Evolutionary conservation across 192 early-diverging fungal species (phyloP).

Genomic region (Podila clonocystis): DNA sequence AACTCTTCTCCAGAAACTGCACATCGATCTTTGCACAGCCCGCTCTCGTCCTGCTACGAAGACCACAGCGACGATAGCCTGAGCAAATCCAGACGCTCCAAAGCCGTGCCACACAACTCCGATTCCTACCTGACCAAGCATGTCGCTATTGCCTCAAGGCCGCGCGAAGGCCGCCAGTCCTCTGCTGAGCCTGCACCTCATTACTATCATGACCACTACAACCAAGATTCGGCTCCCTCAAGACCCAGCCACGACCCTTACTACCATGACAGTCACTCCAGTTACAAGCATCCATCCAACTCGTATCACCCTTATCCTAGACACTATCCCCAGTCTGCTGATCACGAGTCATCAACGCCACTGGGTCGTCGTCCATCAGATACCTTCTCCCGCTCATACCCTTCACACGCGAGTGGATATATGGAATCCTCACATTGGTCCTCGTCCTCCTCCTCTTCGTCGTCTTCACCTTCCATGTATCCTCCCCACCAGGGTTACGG

Average conservation of each 20-base stretch:
- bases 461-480: background rate
- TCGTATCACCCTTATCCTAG: background rate
- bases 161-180: too few relatives aligned
- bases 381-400: background rate
- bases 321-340: background rate
- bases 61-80: constrained; percentile 32
- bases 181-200: background rate
- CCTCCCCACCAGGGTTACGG: too few relatives aligned
- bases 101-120: background rate
- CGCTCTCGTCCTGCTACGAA: constrained; percentile 31
- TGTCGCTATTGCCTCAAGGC: too few relatives aligned
- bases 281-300: background rate
- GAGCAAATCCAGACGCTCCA: background rate
- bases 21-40: constrained; percentile 21
- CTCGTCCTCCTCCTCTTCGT: background rate
- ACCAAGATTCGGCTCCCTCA: constrained; percentile 11
- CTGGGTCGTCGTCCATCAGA: background rate
- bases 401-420: background rate
- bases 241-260: constrained; percentile 29
- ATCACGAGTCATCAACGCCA: background rate
- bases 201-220: background rate
- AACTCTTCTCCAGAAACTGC: background rate
- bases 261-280: background rate
- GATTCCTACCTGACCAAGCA: background rate
- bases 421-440: too few relatives aligned